Evolutionary conservation across 345 rosid genomes (phyloP).

Genomic region (Hypericum androsaemum): DNA sequence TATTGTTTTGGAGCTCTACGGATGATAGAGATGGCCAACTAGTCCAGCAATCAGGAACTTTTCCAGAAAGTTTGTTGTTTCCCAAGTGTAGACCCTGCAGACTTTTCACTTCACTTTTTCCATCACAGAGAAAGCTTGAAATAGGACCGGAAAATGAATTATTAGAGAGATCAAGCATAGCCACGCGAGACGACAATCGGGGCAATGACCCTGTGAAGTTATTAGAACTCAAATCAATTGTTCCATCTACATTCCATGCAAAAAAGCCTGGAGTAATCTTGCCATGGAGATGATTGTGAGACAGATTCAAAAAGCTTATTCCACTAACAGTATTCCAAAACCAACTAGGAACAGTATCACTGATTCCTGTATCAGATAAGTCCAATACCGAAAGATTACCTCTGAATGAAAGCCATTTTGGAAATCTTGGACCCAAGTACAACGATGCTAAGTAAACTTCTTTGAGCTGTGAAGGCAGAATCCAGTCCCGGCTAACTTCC

Average conservation of each 20-base stretch:
- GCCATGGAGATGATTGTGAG: background rate
- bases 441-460: background rate
- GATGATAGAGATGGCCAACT: background rate
- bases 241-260: too few relatives aligned
- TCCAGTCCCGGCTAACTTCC: constrained; percentile 1
- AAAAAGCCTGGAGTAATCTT: background rate
- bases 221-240: background rate
- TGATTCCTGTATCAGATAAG: constrained; percentile 11
- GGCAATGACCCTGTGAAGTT: constrained; percentile 10
- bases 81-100: constrained; percentile 9
- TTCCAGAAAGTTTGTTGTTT: constrained; percentile 6
- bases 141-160: constrained; percentile 8
- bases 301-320: background rate
- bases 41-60: constrained; percentile 10
- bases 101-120: background rate
- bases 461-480: constrained; percentile 7
- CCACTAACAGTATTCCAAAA: background rate
- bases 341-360: constrained; percentile 7
- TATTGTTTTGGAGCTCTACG: constrained; percentile 1
- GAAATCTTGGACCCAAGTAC: constrained; percentile 11
- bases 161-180: constrained; percentile 1
- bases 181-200: constrained; percentile 3
- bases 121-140: too few relatives aligned
- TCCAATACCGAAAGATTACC: background rate
- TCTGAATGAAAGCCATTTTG: constrained; percentile 7